These are phyloP conservation scores for Ustulina deusta DNA, from an alignment of 2,329 filamentous ascomycete genomes.

Conservation along the genomic window DNA sequence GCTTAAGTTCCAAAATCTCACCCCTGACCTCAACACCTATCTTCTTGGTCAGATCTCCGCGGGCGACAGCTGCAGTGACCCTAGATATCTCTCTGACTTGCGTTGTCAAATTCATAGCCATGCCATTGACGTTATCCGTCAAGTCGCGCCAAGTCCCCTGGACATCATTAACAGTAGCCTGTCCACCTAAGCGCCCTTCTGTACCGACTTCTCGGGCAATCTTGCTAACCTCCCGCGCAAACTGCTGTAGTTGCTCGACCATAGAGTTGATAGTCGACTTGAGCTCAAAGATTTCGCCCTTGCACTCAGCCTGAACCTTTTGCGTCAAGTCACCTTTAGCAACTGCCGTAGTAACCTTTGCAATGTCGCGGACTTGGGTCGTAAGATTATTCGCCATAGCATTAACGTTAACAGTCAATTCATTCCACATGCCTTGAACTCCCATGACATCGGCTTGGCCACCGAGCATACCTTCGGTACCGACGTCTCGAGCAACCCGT, in stretches of 20 bases:
- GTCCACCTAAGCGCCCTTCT: conserved; percentile 91
- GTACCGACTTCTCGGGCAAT: conserved; percentile 97
- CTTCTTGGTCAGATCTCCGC: conserved; percentile 94
- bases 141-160: conserved; percentile 97
- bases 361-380: conserved; percentile 94
- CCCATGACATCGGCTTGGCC: conserved; percentile 86
- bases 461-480: conserved; percentile 84
- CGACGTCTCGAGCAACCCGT: conserved; percentile 84
- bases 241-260: conserved; percentile 97
- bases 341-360: conserved; percentile 79
- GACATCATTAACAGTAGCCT: conserved; percentile 95
- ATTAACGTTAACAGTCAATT: conserved; percentile 86
- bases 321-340: conserved; percentile 92
- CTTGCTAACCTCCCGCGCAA: conserved; percentile 96
- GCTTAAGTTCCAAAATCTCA: conserved; percentile 94
- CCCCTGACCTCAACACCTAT: conserved; percentile 94
- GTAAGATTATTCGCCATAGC: conserved; percentile 90
- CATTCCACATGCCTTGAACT: conserved; percentile 90
- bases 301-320: conserved; percentile 93
- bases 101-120: conserved; percentile 98
- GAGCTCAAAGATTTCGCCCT: conserved; percentile 91
- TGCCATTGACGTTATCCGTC: conserved; percentile 95
- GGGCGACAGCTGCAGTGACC: conserved; percentile 94
- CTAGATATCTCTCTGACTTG: conserved; percentile 98
- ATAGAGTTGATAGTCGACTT: conserved; percentile 99